phyloP scores from a whole-genome alignment of 371 early-diverging fungal genomes.

The Apophysomyces elegans region DNA sequence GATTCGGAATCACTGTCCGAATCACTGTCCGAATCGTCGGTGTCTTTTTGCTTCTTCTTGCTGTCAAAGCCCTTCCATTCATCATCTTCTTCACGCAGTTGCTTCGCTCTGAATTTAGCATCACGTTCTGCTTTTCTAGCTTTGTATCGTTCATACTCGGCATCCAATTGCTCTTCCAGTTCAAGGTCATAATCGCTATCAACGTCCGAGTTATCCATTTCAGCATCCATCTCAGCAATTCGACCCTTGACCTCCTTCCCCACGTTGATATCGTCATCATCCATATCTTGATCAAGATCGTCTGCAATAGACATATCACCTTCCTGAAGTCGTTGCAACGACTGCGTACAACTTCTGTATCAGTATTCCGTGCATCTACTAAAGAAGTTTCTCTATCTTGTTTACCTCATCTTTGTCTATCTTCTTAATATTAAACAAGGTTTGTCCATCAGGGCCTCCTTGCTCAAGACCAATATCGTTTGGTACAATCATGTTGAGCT shows the following conservation, averaged over 20 bases:
- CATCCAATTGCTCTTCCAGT: constrained; percentile 79
- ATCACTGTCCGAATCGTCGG: constrained; percentile 38
- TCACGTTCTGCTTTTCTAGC: constrained; percentile 76
- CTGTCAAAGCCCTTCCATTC: constrained; percentile 75
- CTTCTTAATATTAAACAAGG: constrained; percentile 62
- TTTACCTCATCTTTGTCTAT: constrained; percentile 55
- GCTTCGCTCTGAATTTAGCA: constrained; percentile 76
- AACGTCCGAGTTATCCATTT: constrained; percentile 47
- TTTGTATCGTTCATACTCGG: constrained; percentile 71
- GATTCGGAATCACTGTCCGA: constrained; percentile 25
- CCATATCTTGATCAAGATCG: constrained; percentile 42
- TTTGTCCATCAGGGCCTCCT: constrained; percentile 64
- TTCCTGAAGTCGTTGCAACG: constrained; percentile 50
- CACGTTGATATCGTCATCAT: constrained; percentile 43
- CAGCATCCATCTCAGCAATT: constrained; percentile 41
- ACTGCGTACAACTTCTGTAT: constrained; percentile 14
- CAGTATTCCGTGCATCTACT: neutral
- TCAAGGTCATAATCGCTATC: constrained; percentile 50
- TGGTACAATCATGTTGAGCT: constrained; percentile 92
- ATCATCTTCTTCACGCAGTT: constrained; percentile 64
- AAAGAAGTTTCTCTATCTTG: neutral
- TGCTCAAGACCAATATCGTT: constrained; percentile 85
- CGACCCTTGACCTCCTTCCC: constrained; percentile 35
- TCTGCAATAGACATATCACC: constrained; percentile 66
- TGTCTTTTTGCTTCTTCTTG: constrained; percentile 49